Conservation (phyloP, 768 basidiomycete genomes). For the Guyanaporus albipodus region DNA sequence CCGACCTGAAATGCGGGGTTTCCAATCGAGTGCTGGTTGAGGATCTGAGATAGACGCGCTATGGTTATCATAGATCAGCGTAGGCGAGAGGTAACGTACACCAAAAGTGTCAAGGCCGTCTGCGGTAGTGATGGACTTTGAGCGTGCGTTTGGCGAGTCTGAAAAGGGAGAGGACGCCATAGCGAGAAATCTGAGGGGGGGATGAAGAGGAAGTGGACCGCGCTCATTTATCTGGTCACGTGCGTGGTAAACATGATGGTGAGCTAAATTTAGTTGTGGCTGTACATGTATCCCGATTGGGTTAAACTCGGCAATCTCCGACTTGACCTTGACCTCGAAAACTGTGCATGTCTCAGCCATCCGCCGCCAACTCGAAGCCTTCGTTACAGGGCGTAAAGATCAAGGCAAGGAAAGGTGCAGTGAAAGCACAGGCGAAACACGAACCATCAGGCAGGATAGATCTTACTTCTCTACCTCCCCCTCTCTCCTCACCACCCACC, state of each 20-base stretch:
- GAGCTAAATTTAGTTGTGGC: too few relatives aligned
- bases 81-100: constrained; percentile 42
- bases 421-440: constrained; percentile 92
- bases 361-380: constrained; percentile 78
- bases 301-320: background rate
- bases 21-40: constrained; percentile 61
- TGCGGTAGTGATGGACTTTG: constrained; percentile 76
- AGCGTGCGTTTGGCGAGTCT: constrained; percentile 73
- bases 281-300: background rate
- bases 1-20: constrained; percentile 60
- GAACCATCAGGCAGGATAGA: constrained; percentile 74
- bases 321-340: constrained; percentile 28
- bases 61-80: background rate
- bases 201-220: constrained; percentile 3
- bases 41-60: constrained; percentile 23
- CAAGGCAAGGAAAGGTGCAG: constrained; percentile 89
- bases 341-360: constrained; percentile 92
- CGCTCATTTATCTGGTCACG: constrained; percentile 20
- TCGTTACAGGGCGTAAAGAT: constrained; percentile 90
- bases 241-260: too few relatives aligned
- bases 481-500: constrained; percentile 8
- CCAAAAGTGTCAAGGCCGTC: constrained; percentile 72
- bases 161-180: constrained; percentile 37
- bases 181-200: constrained; percentile 11
- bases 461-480: background rate